These are phyloP conservation scores for Euryodendron excelsum DNA, from an alignment of 148 eudicot species.

Conservation along the genomic window DNA sequence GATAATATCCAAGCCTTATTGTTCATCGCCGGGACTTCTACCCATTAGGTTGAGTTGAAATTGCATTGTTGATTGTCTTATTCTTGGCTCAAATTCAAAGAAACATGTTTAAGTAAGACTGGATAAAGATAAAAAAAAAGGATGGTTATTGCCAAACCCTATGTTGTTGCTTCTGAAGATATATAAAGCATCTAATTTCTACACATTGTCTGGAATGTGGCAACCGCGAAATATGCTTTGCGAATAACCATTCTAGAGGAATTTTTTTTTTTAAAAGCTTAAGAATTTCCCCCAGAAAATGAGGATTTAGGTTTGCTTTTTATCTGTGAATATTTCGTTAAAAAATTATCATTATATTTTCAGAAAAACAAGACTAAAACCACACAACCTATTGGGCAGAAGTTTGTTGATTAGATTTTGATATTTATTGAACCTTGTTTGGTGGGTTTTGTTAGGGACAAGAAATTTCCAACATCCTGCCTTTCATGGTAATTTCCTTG, in stretches of 20 bases:
- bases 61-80: background rate
- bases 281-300: conserved; percentile 3
- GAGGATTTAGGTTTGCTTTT: background rate
- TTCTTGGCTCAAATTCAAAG: background rate
- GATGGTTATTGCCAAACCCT: too few species aligned
- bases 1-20: background rate
- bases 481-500: too few species aligned
- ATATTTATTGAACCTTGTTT: background rate
- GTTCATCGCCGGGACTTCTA: too few species aligned
- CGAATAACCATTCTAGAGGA: too few species aligned
- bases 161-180: too few species aligned
- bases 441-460: too few species aligned
- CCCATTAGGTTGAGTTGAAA: background rate
- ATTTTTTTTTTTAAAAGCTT: background rate
- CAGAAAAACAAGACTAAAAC: background rate
- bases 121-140: too few species aligned
- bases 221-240: too few species aligned
- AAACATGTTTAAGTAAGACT: background rate
- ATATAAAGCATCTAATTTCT: too few species aligned
- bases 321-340: background rate
- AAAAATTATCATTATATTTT: background rate
- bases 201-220: too few species aligned
- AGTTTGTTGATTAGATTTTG: background rate
- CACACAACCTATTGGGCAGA: background rate
- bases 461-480: too few species aligned